phyloP scores from a whole-genome alignment of 805 yeast species.

The Kodamaea leandrae region DNA sequence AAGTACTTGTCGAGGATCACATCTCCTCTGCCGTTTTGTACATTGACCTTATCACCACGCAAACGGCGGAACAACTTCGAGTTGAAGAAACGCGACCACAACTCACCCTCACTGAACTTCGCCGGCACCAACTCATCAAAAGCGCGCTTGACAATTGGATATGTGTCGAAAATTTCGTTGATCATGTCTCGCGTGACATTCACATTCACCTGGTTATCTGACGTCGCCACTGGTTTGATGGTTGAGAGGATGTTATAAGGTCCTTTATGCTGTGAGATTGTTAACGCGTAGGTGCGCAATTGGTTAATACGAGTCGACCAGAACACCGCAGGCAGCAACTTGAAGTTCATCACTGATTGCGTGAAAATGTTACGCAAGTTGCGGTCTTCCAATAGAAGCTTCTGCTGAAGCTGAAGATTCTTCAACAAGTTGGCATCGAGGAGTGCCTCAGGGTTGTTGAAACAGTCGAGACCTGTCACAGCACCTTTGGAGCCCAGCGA shows the following conservation, averaged over 20 bases:
- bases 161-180: slow-evolving; percentile 84
- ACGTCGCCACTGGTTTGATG: slow-evolving; percentile 87
- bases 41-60: slow-evolving; percentile 78
- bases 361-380: slow-evolving; percentile 72
- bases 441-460: slow-evolving; percentile 24
- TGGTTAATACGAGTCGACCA: slow-evolving; percentile 82
- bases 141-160: slow-evolving; percentile 87
- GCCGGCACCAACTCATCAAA: slow-evolving; percentile 85
- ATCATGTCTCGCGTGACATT: slow-evolving; percentile 89
- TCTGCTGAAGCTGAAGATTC: slow-evolving; percentile 77
- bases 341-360: slow-evolving; percentile 78
- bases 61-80: slow-evolving; percentile 83
- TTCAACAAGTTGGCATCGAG: slow-evolving; percentile 53
- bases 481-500: slow-evolving; percentile 14
- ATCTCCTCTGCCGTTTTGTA: slow-evolving; percentile 77
- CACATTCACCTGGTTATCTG: slow-evolving; percentile 91
- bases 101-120: slow-evolving; percentile 81
- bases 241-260: slow-evolving; percentile 93
- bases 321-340: slow-evolving; percentile 76
- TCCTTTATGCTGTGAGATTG: slow-evolving; percentile 81
- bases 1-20: slow-evolving; percentile 80
- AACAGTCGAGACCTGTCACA: slow-evolving; percentile 15
- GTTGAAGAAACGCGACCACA: slow-evolving; percentile 94
- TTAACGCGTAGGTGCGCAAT: slow-evolving; percentile 80
- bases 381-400: slow-evolving; percentile 66